Base-by-base conservation (phyloP, 208 protist genomes). In the Leishmania gerbilli region DNA sequence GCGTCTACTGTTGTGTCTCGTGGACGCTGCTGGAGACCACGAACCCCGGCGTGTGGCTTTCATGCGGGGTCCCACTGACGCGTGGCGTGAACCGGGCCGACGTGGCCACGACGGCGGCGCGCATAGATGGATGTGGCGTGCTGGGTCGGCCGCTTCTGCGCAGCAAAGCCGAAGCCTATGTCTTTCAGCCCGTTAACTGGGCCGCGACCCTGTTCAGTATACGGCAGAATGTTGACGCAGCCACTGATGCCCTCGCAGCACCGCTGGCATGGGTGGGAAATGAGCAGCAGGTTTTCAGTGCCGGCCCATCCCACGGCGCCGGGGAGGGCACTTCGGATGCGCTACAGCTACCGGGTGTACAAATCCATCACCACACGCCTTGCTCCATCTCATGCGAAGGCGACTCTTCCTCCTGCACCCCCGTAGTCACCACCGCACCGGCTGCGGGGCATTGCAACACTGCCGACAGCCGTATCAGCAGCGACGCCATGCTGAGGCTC, bases 51-150 rank as follows among this genome's bases (percentile, higher is more conserved):
- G 72, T 86, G 65, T 91, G 84, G 85, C 80, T 87, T 34, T 91
- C 88, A 24, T 94, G 92, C 56, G 92, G 92, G 31, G 72, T 83
- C 11, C 47, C 81, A 34, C 87, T 91, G n/a, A 90, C 89, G 15
- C 87, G 87, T 34, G 88, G 84, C 65, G 85, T 87, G 72, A 40
- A 79, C 3, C 21, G 19, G 11, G 72, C 80, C 71, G 31, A 53
- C n/a, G 79, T 81, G 31, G 34, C 76, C 47, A 74, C 71, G 17
- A 65, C 64, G 47, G 74, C 81, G n/a, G 56, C 78, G 21, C 86
- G 87, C 49, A 77, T 84, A 37, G 89, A 92, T 67, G 82, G 85
- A 19, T 90, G 86, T 37, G 85, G 82, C 3, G 82, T 87, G n/a
- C 86, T 93, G 27, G 89, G 89, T 24, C 85, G 89, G 31, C 67